Evolutionary conservation across 768 basidiomycete species (phyloP), one percentile per base, ranked within the genome.

Genomic region (Rubroboletus pulcherrimus): DNA sequence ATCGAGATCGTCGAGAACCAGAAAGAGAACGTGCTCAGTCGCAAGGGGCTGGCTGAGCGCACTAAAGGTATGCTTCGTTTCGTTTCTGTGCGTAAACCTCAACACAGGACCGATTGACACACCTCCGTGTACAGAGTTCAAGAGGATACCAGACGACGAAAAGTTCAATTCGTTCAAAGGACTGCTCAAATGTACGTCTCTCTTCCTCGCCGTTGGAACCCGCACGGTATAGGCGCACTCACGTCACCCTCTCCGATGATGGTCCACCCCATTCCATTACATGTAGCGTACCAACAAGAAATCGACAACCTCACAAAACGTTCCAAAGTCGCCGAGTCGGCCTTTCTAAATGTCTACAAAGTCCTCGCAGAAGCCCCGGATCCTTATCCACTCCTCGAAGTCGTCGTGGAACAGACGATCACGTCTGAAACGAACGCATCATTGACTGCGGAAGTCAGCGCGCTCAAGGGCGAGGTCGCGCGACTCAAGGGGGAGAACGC

Each of bases 1-100:
- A 80, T 98, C 34, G 95, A 98, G 73, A 80, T 99, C 14, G 95
- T 99, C 21, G 94, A 98, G 78, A 95, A 95, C 74, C 95, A 98
- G 78, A 99, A 98, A 76, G 96, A 98, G 76, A 93, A 90, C 61
- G 80, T 98, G 43, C 79, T 99, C 3, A 94, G 94, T 10, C 82
- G 97, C 41, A 99, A 98, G 73, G 89, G 86, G 51, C 78, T 99
- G 21, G 92, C 96, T 1, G 97, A 98, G 75, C 88, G 90, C 70
- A 99, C 97, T 0, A 91, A 96, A 78, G 96, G 96, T 91, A 38
- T 10, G 29, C 19, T 51, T 40, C 14, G 2, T 5, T 30, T 33
- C 19, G 2, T 31, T 10, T 7, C 35, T 4, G 6, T 7, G 17
- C 12, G 29, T 24, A 15, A 21, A 9, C 12, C 17, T 33, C 40